Evolutionary conservation across 108 stramenopile species (phyloP), one percentile per base, ranked within the genome.

Genomic region (Fistulifera pelliculosa): DNA sequence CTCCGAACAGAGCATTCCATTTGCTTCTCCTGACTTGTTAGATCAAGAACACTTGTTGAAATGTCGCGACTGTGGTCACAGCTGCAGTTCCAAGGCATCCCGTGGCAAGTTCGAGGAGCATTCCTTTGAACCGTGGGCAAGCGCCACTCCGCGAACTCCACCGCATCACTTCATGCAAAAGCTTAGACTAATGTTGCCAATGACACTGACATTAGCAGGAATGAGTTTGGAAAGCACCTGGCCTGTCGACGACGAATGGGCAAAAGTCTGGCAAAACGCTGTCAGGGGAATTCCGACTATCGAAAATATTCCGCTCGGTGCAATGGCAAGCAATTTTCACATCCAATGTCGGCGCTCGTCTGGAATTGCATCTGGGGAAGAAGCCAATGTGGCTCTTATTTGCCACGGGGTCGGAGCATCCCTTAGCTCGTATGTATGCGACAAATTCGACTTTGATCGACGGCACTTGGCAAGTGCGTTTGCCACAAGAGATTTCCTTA

Each of bases 101-200:
- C 64, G 58, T 13, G n/a, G 69, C 16, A 64, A 64, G 31, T 70
- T 48, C 31, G 69, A 70, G 52, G 64, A 69, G 49, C 68, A 69
- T 52, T 8, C 35, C 27, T 65, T 57, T 53, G 39, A 23, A 38
- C 38, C 41, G 10, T 38, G 40, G 42, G 51, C 2, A 10, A 16
- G 38, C 3, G 16, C 17, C 8, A 21, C 23, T 19, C 47, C 26
- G 21, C 61, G 61, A 6, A 27, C 16, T 18, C 35, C 55, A 35
- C 61, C 61, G 5, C 12, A 26, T 8, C 3, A 15, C 13, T 58
- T 52, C 18, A 18, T 48, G 17, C 17, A 19, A 17, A 26, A 43
- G 41, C 61, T 62, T 23, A 5, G 38, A 15, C 17, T 23, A 16
- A 21, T 40, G 15, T 42, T 62, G 41, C 61, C 61, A 38, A 62